Evolutionary conservation across 768 basidiomycete species (phyloP).

Genomic region (Chalciporus piperatus): DNA sequence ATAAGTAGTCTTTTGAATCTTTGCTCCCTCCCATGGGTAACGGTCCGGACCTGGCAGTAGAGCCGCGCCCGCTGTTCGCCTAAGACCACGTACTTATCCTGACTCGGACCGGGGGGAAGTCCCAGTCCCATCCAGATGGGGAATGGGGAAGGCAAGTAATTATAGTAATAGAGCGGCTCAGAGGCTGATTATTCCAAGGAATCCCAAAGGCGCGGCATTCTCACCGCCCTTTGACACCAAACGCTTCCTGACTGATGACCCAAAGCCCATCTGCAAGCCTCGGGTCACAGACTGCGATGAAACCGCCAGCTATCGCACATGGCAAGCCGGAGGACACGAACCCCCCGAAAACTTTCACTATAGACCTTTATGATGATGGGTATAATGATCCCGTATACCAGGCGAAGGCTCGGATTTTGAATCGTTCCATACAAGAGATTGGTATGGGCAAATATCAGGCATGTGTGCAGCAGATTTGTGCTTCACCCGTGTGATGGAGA

Average conservation of each 20-base stretch:
- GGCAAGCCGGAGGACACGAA: not conserved
- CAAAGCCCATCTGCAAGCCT: not conserved
- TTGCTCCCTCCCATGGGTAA: no score
- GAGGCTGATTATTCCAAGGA: not conserved
- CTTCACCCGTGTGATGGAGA: not conserved
- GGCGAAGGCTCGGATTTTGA: slow-evolving; percentile 47
- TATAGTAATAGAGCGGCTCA: not conserved
- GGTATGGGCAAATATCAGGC: slow-evolving; percentile 60
- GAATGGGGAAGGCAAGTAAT: not conserved
- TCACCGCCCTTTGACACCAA: not conserved
- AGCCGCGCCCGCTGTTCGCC: no score
- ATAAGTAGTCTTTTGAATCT: no score
- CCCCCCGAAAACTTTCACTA: not conserved
- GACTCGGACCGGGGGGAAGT: no score
- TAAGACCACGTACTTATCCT: no score
- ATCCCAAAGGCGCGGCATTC: not conserved
- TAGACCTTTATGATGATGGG: slow-evolving; percentile 34
- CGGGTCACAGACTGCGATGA: not conserved
- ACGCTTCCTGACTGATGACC: not conserved
- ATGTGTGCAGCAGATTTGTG: slow-evolving; percentile 1
- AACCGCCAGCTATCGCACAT: not conserved
- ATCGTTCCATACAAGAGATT: slow-evolving; percentile 48
- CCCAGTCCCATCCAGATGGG: not conserved
- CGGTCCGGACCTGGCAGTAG: no score
- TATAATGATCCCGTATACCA: slow-evolving; percentile 46